Conservation (phyloP, 2,329 filamentous ascomycete species). For the Xenoacremonium recifei region DNA sequence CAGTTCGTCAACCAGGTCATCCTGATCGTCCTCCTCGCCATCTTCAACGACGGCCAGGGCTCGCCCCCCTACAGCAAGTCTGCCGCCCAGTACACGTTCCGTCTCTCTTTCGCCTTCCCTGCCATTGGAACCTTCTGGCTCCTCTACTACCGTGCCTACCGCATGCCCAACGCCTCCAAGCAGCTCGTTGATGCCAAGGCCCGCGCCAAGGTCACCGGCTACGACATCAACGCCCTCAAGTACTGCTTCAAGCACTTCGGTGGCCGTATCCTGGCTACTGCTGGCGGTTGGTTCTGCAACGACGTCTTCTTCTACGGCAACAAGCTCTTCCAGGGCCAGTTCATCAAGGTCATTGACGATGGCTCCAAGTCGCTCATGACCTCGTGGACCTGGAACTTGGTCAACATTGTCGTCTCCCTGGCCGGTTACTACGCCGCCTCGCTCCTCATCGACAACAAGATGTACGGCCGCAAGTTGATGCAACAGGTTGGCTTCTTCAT, state of each 20-base stretch:
- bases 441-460: conserved; percentile 90
- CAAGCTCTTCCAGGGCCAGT: conserved; percentile 93
- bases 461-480: conserved; percentile 96
- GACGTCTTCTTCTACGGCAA: conserved; percentile 99
- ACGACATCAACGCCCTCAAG: conserved; percentile 80
- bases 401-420: conserved; percentile 86
- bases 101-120: conserved; percentile 87
- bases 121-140: conserved; percentile 91
- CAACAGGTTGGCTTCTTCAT: conserved; percentile 91
- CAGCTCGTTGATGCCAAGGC: conserved; percentile 81
- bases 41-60: conserved; percentile 78
- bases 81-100: conserved; percentile 87
- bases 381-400: conserved; percentile 87
- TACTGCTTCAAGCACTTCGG: conserved; percentile 82
- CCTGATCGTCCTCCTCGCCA: conserved; percentile 80
- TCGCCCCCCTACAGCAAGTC: conserved; percentile 73
- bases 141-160: conserved; percentile 92
- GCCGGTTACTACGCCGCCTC: conserved; percentile 88
- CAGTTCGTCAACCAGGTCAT: conserved; percentile 92
- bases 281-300: conserved; percentile 91
- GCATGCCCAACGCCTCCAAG: conserved; percentile 86
- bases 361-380: conserved; percentile 73
- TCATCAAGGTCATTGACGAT: conserved; percentile 78
- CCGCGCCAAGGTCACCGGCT: conserved; percentile 84
- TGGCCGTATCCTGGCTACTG: conserved; percentile 80